Evolutionary conservation across 495 filamentous ascomycete genomes (phyloP).

Genomic region (Penicillium odoratum): DNA sequence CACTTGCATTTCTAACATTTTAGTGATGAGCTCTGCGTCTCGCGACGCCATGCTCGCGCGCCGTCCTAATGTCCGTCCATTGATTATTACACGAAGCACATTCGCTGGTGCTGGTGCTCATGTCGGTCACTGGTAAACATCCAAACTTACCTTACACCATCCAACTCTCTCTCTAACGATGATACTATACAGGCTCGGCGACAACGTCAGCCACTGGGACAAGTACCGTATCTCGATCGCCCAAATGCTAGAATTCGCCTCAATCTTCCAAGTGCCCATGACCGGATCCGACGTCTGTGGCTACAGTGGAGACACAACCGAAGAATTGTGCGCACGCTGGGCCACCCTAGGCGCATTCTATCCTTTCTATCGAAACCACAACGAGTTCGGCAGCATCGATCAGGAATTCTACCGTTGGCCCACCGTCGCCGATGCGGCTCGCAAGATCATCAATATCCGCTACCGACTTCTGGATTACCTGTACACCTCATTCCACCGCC

Average conservation of each 20-base stretch:
- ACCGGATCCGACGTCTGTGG: constrained; percentile 84
- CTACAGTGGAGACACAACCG: constrained; percentile 68
- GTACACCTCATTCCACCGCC: constrained; percentile 70
- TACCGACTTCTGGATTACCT: constrained; percentile 80
- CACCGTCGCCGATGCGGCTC: constrained; percentile 62
- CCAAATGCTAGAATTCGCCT: constrained; percentile 69
- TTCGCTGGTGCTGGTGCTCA: constrained; percentile 77
- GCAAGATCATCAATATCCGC: constrained; percentile 70
- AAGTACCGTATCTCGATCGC: constrained; percentile 70
- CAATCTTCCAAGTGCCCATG: constrained; percentile 85
- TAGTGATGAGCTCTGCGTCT: constrained; percentile 74
- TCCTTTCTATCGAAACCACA: constrained; percentile 85
- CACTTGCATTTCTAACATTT: constrained; percentile 6
- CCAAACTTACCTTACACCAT: neutral
- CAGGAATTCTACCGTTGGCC: constrained; percentile 84
- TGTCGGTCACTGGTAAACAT: constrained; percentile 73
- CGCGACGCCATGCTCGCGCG: constrained; percentile 67
- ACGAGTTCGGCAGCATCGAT: constrained; percentile 44
- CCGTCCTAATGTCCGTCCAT: constrained; percentile 64
- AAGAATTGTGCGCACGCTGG: constrained; percentile 83
- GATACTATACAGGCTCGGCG: constrained; percentile 58
- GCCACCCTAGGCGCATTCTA: constrained; percentile 76
- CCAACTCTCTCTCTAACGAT: neutral
- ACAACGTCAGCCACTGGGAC: constrained; percentile 74
- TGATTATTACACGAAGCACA: constrained; percentile 83